These are phyloP conservation scores for Tetradesmus lagerheimii DNA, from an alignment of 139 green algal species.

Conservation along the genomic window DNA sequence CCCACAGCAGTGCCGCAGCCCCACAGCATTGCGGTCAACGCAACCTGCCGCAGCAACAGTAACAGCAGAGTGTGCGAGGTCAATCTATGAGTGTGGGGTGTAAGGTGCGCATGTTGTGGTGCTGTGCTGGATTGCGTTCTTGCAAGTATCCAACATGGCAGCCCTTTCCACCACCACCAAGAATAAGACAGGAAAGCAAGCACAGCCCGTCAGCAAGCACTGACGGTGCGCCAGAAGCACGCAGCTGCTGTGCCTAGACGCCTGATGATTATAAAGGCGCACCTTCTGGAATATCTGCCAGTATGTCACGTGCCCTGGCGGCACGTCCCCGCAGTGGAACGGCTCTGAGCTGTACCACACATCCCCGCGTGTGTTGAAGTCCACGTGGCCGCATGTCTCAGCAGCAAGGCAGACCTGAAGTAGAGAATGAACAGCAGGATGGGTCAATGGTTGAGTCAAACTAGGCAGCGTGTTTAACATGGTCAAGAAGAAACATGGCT, in stretches of 20 bases:
- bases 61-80: too few relatives aligned
- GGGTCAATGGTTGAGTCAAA: too few relatives aligned
- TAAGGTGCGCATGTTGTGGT: too few relatives aligned
- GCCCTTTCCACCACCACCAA: too few relatives aligned
- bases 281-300: conserved; percentile 78
- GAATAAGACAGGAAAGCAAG: too few relatives aligned
- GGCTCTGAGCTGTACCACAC: conserved; percentile 83
- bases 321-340: conserved; percentile 76
- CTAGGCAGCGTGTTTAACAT: too few relatives aligned
- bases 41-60: conserved; percentile 62
- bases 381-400: conserved; percentile 84
- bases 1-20: conserved; percentile 91
- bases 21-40: conserved; percentile 83
- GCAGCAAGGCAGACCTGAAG: conserved; percentile 87
- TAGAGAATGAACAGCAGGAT: too few relatives aligned
- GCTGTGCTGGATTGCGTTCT: too few relatives aligned
- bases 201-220: background rate
- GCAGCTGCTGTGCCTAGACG: background rate
- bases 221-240: background rate
- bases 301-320: conserved; percentile 57
- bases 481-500: too few relatives aligned
- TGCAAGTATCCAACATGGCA: too few relatives aligned
- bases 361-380: conserved; percentile 82
- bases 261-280: background rate
- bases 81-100: too few relatives aligned